These are phyloP conservation scores for Penicillium paxilli DNA, from an alignment of 495 filamentous ascomycete species.

Conservation along the genomic window DNA sequence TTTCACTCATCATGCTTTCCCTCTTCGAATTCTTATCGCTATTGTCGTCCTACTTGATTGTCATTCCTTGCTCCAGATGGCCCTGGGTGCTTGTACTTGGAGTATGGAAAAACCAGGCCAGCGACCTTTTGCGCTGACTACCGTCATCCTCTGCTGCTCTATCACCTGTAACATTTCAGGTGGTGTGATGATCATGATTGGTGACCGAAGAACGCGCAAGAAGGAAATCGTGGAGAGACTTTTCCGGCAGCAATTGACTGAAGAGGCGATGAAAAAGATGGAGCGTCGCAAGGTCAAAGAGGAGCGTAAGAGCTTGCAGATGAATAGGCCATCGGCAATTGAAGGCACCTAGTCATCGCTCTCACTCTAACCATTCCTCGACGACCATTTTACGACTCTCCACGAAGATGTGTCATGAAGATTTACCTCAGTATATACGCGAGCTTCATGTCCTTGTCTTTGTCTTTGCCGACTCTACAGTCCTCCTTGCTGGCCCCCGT, in stretches of 20 bases:
- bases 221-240: conserved; percentile 78
- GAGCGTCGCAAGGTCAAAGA: conserved; percentile 59
- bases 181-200: conserved; percentile 70
- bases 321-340: conserved; percentile 11
- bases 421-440: background rate
- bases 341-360: conserved; percentile 5
- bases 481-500: background rate
- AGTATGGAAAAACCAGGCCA: conserved; percentile 58
- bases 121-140: conserved; percentile 69
- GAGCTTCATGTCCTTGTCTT: background rate
- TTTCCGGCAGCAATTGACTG: conserved; percentile 69
- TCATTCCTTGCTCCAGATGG: conserved; percentile 73
- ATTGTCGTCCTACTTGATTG: conserved; percentile 74
- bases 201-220: conserved; percentile 72
- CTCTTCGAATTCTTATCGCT: conserved; percentile 65
- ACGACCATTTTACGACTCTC: conserved; percentile 17
- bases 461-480: conserved; percentile 13
- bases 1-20: conserved; percentile 75
- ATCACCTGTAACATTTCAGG: conserved; percentile 71
- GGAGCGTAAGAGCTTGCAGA: conserved; percentile 38
- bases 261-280: conserved; percentile 70
- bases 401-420: conserved; percentile 6
- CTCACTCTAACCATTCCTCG: background rate
- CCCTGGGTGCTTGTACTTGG: conserved; percentile 74
- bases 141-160: conserved; percentile 74